These are phyloP conservation scores for Volvox carteri DNA, from an alignment of 163 green algal genomes.

Conservation along the genomic window DNA sequence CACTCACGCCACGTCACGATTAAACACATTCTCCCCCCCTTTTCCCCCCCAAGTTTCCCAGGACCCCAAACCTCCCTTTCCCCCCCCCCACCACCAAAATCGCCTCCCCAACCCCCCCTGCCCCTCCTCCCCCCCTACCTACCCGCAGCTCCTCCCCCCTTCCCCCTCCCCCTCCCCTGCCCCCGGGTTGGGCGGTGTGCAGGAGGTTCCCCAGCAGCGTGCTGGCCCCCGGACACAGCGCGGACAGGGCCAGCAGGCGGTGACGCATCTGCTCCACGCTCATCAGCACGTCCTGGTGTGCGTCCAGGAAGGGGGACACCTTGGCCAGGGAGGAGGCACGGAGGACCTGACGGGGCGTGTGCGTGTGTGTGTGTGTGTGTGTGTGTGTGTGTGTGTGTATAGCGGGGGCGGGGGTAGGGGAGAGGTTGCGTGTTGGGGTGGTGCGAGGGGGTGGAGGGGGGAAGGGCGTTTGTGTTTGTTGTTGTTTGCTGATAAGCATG, in stretches of 20 bases:
- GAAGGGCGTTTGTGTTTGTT: no score
- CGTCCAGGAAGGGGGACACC: constrained; percentile 87
- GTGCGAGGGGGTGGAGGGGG: not conserved
- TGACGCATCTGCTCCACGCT: constrained; percentile 84
- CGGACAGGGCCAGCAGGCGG: constrained; percentile 83
- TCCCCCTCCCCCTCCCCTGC: not conserved
- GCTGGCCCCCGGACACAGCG: constrained; percentile 84
- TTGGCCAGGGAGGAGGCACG: constrained; percentile 68
- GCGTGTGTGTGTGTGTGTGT: not conserved
- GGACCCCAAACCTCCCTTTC: not conserved
- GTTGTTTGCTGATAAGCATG: no score
- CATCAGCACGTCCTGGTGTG: constrained; percentile 77
- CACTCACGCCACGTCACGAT: no score
- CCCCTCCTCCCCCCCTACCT: not conserved
- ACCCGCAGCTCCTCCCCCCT: not conserved
- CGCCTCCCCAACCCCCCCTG: not conserved
- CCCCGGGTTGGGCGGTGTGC: constrained; percentile 24
- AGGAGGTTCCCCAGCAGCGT: constrained; percentile 90
- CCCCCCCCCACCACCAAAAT: no score
- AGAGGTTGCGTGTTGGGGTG: not conserved
- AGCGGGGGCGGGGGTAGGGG: not conserved
- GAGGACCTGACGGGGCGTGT: no score
- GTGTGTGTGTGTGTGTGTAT: not conserved
- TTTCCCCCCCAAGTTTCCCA: no score
- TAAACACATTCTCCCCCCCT: not conserved